Evolutionary conservation across 2,329 filamentous ascomycete species (phyloP).

Genomic region (Phialocephala subalpina): DNA sequence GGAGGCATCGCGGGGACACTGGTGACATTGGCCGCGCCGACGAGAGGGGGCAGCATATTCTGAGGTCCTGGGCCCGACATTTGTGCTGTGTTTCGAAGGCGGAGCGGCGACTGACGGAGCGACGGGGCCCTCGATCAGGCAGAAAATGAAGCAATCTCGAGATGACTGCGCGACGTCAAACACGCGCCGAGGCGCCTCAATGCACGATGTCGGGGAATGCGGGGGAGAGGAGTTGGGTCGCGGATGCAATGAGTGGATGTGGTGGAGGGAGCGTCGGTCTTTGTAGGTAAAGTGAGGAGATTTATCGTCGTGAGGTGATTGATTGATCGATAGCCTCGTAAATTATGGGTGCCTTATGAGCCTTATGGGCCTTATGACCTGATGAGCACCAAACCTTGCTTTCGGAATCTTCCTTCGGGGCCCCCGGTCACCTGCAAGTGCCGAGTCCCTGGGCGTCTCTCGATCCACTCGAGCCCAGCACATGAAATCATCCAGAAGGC

Average conservation of each 20-base stretch:
- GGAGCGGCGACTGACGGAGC: conserved; percentile 16
- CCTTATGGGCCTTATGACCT: no score
- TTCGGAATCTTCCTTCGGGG: not conserved
- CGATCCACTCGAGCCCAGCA: not conserved
- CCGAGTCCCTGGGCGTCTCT: not conserved
- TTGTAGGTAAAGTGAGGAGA: conserved; percentile 10
- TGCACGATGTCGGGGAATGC: not conserved
- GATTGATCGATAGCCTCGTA: no score
- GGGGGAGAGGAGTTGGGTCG: not conserved
- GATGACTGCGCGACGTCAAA: not conserved
- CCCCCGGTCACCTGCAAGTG: not conserved
- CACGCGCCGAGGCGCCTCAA: not conserved
- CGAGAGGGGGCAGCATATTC: conserved; percentile 23
- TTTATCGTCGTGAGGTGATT: not conserved
- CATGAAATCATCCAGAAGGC: not conserved
- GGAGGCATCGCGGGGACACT: not conserved
- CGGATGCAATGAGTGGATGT: no score
- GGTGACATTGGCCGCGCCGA: conserved; percentile 9
- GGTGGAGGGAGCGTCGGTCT: conserved; percentile 10
- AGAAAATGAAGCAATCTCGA: conserved; percentile 17
- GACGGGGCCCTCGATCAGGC: not conserved
- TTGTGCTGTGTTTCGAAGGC: not conserved
- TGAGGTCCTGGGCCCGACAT: conserved; percentile 14
- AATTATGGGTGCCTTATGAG: no score
- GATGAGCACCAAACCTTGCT: not conserved